These are phyloP conservation scores for Leishmania guyanensis DNA, from an alignment of 208 protist species.

Conservation along the genomic window DNA sequence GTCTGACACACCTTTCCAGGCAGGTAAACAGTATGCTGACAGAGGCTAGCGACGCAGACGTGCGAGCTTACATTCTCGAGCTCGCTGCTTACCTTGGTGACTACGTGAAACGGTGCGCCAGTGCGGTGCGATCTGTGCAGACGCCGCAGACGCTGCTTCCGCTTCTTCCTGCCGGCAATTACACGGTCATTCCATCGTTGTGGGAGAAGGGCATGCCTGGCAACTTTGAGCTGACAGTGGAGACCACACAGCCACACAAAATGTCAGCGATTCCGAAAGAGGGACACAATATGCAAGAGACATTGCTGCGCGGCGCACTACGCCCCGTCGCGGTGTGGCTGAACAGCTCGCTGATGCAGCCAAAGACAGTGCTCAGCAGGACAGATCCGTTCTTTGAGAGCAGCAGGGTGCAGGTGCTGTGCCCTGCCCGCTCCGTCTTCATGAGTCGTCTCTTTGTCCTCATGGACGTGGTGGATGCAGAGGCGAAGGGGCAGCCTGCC, in stretches of 20 bases:
- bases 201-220: slow-evolving; percentile 65
- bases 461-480: slow-evolving; percentile 38
- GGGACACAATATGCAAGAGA: slow-evolving; percentile 53
- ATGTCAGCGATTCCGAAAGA: slow-evolving; percentile 40
- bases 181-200: slow-evolving; percentile 69
- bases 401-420: slow-evolving; percentile 49
- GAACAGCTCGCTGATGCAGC: slow-evolving; percentile 15
- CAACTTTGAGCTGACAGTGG: slow-evolving; percentile 60
- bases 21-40: slow-evolving; percentile 26
- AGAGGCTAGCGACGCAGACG: slow-evolving; percentile 7
- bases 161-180: slow-evolving; percentile 71
- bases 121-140: slow-evolving; percentile 23
- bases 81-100: slow-evolving; percentile 39
- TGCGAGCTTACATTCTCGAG: slow-evolving; percentile 32
- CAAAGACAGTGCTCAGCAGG: slow-evolving; percentile 34
- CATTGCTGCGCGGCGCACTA: slow-evolving; percentile 41
- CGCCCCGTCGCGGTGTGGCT: slow-evolving; percentile 19
- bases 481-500: slow-evolving; percentile 29
- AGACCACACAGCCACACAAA: slow-evolving; percentile 70
- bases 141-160: slow-evolving; percentile 39
- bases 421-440: slow-evolving; percentile 37
- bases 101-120: slow-evolving; percentile 42
- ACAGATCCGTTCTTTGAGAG: slow-evolving; percentile 62
- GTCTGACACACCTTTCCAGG: slow-evolving; percentile 41
- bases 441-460: slow-evolving; percentile 59